A percentile compares a stretch with the other conserved stretches of the same genome.
These are phyloP conservation scores for Diaporthe longicolla DNA, from an alignment of 2,329 filamentous ascomycete genomes.

Conservation along the genomic window DNA sequence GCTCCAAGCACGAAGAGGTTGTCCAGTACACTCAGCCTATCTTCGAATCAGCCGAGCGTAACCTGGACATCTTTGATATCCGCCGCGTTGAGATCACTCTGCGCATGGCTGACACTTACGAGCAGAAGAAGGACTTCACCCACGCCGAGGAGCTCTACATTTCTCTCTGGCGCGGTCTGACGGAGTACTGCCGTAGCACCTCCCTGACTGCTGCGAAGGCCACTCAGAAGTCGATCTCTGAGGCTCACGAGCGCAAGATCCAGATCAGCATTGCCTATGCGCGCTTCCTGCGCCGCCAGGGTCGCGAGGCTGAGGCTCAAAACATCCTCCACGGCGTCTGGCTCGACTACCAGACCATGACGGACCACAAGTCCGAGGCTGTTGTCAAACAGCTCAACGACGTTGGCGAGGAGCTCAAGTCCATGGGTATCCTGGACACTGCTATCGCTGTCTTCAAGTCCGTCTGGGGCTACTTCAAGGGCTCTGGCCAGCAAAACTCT, in stretches of 20 bases:
- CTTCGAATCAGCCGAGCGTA: conserved; percentile 42
- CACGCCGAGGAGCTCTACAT: conserved; percentile 46
- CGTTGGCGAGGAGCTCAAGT: conserved; percentile 44
- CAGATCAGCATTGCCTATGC: conserved; percentile 44
- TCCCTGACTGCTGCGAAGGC: conserved; percentile 30
- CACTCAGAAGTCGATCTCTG: conserved; percentile 39
- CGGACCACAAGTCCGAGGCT: conserved; percentile 42
- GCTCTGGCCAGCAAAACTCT: conserved; percentile 43
- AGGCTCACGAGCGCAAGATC: conserved; percentile 45
- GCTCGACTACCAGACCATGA: conserved; percentile 44
- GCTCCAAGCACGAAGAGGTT: conserved; percentile 42
- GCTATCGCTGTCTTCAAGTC: conserved; percentile 44
- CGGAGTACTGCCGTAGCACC: conserved; percentile 43
- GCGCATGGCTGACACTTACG: conserved; percentile 42
- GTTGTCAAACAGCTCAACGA: conserved; percentile 44
- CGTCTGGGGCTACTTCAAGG: conserved; percentile 45
- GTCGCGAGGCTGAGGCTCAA: conserved; percentile 43
- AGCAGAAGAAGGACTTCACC: conserved; percentile 43
- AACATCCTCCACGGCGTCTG: conserved; percentile 45
- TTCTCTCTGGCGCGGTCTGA: conserved; percentile 45
- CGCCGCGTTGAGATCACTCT: conserved; percentile 42
- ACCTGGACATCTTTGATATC: conserved; percentile 42
- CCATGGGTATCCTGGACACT: conserved; percentile 43
- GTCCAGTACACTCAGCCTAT: conserved; percentile 43
- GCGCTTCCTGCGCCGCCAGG: conserved; percentile 43